Evolutionary conservation across 2,329 filamentous ascomycete genomes (phyloP), one percentile per base, ranked within the genome.

Genomic region (Aspergillus oerlinghausenensis): DNA sequence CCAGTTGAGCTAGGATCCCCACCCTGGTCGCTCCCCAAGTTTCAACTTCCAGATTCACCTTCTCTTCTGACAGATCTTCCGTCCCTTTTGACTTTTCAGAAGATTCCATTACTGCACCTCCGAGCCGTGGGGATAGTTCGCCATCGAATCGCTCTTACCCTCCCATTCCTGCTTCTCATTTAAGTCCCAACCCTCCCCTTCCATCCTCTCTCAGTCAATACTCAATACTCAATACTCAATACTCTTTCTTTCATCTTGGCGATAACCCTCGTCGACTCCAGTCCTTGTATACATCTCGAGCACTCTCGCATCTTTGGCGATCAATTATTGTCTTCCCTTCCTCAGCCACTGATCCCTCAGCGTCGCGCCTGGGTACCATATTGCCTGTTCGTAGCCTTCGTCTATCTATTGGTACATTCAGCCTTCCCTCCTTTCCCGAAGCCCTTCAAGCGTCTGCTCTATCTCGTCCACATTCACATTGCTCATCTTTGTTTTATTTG

Each of bases 121-220:
- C 25, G 52, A 54, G 51, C 52, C 51, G 59, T 60, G 58, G 60
- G 52, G 52, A 57, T 57, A 47, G 50, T 56, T 45, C 28, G 38
- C 54, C 49, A 55, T 58, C 60, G 53, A 58, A 62, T 56, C 54
- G 35, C 59, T 58, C 55, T 59, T 51, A 56, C 54, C 55, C 56
- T 58, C 52, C 56, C 55, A 54, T 59, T 49, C 51, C 43, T 32
- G 38, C 49, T 52, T 51, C 50, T 57, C 51, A 11, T 50, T 53
- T 51, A 56, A 55, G 48, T 45, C 53, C 45, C 42, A 54, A 49
- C 45, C 45, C 45, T 54, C 51, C 50, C 52, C 51, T 29, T 52
- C 51, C 57, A 54, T 56, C 57, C 55, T 63, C 48, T 59, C 54
- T 57, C 55, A 60, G 58, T 62, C 63, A 65, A 64, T 63, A 51